Evolutionary conservation across 192 early-diverging fungal species (phyloP), one percentile per base, ranked within the genome.

Genomic region (Diversispora epigaea): DNA sequence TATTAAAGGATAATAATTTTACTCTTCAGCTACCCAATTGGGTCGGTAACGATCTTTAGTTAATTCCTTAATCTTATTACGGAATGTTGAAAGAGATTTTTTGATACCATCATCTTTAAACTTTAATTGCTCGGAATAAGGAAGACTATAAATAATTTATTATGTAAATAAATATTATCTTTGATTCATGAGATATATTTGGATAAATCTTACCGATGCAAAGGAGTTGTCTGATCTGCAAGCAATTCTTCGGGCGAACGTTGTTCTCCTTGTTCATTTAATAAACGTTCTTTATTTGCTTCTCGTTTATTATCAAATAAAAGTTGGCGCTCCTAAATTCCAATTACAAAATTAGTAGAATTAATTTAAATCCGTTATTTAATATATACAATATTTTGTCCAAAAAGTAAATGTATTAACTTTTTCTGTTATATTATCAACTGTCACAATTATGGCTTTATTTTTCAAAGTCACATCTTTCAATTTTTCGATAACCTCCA

Each of bases 151-250:
- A 19, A 64, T 12, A 61, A 68, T 9, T 50, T 32, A 47, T 17
- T 6, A n/a, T 4, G 19, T 45, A 39, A 25, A 50, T 11, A 50
- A n/a, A 32, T 10, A 50, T 5, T 10, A 3, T 14, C 45, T 50
- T 45, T 21, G 47, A 25, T 43, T 50, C 6, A 50, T 39, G 6
- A 7, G 1, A 21, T 21, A 15, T 46, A 8, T 17, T 0, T 12
- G 19, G 7, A 0, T 15, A 47, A 7, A 14, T 12, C 47, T 52
- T 79, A 86, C 85, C 80, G 87, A 83, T 87, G 85, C 25, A 91
- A 80, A 41, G 91, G 90, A 0, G 90, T 93, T 17, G 92, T 87
- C 81, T 93, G 90, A 78, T 91, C 89, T 25, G 84, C 83, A 44
- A 93, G 76, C 46, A 80, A 77, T 76, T 92, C 91, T 45, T 81